Percentiles rank a stretch among this genome's conserved stretches.
phyloP scores from a whole-genome alignment of 768 basidiomycete genomes.

The Lactarius sp. region DNA sequence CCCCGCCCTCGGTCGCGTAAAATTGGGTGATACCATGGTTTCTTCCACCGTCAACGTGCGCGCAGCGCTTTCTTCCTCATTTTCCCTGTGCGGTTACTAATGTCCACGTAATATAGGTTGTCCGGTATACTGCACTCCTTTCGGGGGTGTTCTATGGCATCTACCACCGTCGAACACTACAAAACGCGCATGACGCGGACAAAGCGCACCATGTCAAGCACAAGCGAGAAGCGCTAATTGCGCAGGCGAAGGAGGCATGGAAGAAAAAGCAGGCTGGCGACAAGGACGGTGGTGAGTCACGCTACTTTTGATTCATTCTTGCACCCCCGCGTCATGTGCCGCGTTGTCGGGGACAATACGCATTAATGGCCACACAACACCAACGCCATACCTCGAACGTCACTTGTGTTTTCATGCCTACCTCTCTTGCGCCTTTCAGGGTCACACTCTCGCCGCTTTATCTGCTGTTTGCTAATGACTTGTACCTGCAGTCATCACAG shows the following conservation, averaged over 20 bases:
- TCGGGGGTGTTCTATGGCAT: constrained; percentile 89
- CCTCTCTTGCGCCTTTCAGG: neutral
- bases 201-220: constrained; percentile 71
- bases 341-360: neutral
- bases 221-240: constrained; percentile 69
- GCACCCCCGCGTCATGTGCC: neutral
- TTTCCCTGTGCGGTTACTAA: neutral
- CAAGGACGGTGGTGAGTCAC: constrained; percentile 53
- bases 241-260: constrained; percentile 87
- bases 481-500: constrained; percentile 64
- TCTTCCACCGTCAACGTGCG: constrained; percentile 26
- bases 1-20: constrained; percentile 20
- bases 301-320: neutral
- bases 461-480: constrained; percentile 1
- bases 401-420: neutral
- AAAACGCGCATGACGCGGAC: constrained; percentile 70
- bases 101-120: constrained; percentile 49
- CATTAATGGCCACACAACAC: neutral
- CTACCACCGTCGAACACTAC: constrained; percentile 85
- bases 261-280: constrained; percentile 63
- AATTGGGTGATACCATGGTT: constrained; percentile 19
- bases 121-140: constrained; percentile 87
- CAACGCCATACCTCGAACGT: neutral
- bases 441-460: neutral
- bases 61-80: neutral